Percentiles rank a stretch among this genome's conserved stretches.
phyloP scores from a whole-genome alignment of 139 green algal genomes.

The Chlamydomonas incerta region DNA sequence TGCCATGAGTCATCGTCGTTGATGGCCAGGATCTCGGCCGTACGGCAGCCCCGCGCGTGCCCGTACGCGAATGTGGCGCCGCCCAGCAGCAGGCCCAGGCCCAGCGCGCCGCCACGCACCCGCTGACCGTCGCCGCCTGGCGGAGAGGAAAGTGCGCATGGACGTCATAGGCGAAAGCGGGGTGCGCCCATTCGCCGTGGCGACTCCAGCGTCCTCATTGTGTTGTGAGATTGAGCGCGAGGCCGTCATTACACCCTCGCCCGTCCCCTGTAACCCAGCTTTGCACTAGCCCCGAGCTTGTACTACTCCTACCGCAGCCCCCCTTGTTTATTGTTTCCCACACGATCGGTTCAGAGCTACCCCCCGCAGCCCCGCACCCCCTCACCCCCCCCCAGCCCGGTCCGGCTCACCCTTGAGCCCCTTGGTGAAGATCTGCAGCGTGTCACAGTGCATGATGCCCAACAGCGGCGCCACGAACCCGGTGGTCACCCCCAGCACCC shows the following conservation, averaged over 20 bases:
- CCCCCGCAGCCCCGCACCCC: constrained; percentile 53
- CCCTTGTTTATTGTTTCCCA: no score
- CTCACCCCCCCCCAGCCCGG: background rate
- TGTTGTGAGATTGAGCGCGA: no score
- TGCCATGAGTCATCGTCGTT: constrained; percentile 77
- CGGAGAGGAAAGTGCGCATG: no score
- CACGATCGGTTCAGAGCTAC: no score
- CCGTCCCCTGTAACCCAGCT: no score
- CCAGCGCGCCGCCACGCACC: constrained; percentile 58
- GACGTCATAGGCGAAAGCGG: no score
- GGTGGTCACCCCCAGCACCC: constrained; percentile 52
- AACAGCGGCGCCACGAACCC: constrained; percentile 76
- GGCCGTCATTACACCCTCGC: no score
- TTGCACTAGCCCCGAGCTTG: no score
- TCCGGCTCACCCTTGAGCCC: constrained; percentile 57
- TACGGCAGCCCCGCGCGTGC: constrained; percentile 63
- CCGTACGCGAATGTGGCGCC: constrained; percentile 75
- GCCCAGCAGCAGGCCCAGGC: constrained; percentile 79
- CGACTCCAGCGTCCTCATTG: no score
- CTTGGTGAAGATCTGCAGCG: constrained; percentile 77
- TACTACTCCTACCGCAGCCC: no score
- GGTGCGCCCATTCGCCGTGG: no score
- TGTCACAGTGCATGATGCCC: constrained; percentile 86
- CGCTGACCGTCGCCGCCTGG: constrained; percentile 35
- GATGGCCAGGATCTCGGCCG: constrained; percentile 88